Base-by-base conservation (phyloP, 352 stramenopile species). In the Pythium scleroteichum region DNA sequence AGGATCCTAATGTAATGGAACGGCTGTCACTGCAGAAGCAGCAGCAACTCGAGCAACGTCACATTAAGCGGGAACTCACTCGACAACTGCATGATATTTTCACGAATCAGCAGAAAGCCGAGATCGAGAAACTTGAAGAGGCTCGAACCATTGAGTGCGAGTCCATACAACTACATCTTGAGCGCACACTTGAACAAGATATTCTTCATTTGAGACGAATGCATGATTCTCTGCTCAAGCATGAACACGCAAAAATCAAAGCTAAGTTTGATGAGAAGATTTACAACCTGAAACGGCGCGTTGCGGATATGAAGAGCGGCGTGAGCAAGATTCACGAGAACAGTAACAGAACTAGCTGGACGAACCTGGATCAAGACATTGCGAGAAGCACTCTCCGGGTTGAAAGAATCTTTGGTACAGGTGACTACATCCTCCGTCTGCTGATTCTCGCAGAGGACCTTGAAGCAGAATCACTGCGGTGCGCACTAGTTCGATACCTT, bases 381-480 rank as follows among this genome's bases (percentile, higher is more conserved):
- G 71, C 72, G 45, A 73, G 72, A 0, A 77, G 70, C 0, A 68
- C 71, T 0, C 56, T 90, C 22, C 76, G 88, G 29, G 76, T 92
- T 6, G 80, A 92, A 55, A 53, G 69, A 1, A 80, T 90, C 20
- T 92, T 92, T 53, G 83, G 83, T 13, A 67, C 80, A 0, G 89
- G 80, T 49, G 81, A 90, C n/a, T 88, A 81, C 35, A 58, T 92
- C 0, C 62, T 92, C 19, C 83, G 80, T 0, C 57, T 93, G 3
- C 66, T 93, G 17, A 88, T 93, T 54, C 67, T 93, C 1, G 78
- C 83, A 0, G 80, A 93, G 57, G 83, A 93, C 44, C 50, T 93
- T 0, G 79, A 90, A 17, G 78, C 75, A 6, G 73, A 82, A n/a
- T 60, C 69, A 0, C 66, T 93, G 16, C 71, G 79, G 3, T 69